phyloP scores from a whole-genome alignment of 1,284 basidiomycete species.

The Cryptococcus floricola region DNA sequence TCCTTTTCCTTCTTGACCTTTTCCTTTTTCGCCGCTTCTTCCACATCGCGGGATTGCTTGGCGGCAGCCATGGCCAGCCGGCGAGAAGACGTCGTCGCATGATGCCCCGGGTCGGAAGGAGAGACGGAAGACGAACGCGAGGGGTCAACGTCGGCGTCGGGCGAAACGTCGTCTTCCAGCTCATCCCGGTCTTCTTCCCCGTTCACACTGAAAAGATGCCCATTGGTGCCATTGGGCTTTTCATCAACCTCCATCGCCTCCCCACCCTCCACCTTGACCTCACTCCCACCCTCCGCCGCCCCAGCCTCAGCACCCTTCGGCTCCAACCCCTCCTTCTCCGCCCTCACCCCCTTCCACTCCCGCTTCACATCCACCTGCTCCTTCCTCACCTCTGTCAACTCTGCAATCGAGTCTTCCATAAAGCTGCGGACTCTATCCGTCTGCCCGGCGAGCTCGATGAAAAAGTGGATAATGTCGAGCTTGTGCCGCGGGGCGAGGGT shows the following conservation, averaged over 20 bases:
- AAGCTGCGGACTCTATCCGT: conserved; percentile 81
- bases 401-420: conserved; percentile 85
- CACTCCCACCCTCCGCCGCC: conserved; percentile 50
- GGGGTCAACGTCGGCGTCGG: conserved; percentile 17
- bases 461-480: conserved; percentile 76
- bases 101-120: conserved; percentile 15
- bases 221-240: conserved; percentile 25
- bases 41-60: conserved; percentile 44
- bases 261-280: conserved; percentile 5
- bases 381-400: conserved; percentile 86
- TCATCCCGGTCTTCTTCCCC: conserved; percentile 32
- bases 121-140: not conserved
- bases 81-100: conserved; percentile 31
- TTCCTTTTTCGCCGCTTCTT: conserved; percentile 62
- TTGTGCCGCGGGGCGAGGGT: conserved; percentile 71
- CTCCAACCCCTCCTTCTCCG: conserved; percentile 44
- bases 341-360: conserved; percentile 75
- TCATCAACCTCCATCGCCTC: conserved; percentile 8
- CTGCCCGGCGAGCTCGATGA: conserved; percentile 84
- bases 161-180: conserved; percentile 31
- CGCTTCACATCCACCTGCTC: conserved; percentile 93
- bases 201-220: conserved; percentile 8
- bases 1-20: conserved; percentile 51
- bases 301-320: conserved; percentile 38
- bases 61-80: conserved; percentile 45